These are phyloP conservation scores for Blastobotrys muscicola DNA, from an alignment of 805 yeast genomes.

Conservation along the genomic window DNA sequence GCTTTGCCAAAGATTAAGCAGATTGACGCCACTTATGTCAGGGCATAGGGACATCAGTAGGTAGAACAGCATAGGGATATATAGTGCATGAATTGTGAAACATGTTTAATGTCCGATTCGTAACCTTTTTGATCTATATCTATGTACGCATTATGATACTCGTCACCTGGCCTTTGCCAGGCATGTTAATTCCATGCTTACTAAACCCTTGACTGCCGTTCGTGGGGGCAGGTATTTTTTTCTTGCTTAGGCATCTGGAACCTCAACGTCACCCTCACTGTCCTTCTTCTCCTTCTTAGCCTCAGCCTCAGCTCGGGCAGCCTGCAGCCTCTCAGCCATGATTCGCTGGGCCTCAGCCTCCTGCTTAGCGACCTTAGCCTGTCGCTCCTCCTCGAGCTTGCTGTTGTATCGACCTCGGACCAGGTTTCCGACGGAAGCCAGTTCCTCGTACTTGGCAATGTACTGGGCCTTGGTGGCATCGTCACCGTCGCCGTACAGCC, in stretches of 20 bases:
- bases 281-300: conserved; percentile 22
- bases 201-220: neutral
- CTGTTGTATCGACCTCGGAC: conserved; percentile 92
- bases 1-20: conserved; percentile 62
- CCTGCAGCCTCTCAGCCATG: conserved; percentile 76
- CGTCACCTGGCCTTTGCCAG: neutral
- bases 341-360: conserved; percentile 80
- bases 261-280: conserved; percentile 4
- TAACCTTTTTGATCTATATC: neutral
- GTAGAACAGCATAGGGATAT: too few relatives aligned
- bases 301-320: conserved; percentile 54
- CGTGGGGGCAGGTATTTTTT: too few relatives aligned
- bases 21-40: conserved; percentile 77
- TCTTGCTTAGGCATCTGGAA: conserved; percentile 7
- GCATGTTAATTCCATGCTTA: neutral
- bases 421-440: conserved; percentile 88
- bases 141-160: neutral
- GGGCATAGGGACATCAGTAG: neutral
- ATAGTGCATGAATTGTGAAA: too few relatives aligned
- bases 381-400: conserved; percentile 91
- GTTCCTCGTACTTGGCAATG: conserved; percentile 96
- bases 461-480: conserved; percentile 94
- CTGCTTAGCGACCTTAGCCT: conserved; percentile 74
- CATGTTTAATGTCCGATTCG: neutral
- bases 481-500: conserved; percentile 97